Conservation (phyloP, 1,284 basidiomycete species). For the Inonotus obliquus region DNA sequence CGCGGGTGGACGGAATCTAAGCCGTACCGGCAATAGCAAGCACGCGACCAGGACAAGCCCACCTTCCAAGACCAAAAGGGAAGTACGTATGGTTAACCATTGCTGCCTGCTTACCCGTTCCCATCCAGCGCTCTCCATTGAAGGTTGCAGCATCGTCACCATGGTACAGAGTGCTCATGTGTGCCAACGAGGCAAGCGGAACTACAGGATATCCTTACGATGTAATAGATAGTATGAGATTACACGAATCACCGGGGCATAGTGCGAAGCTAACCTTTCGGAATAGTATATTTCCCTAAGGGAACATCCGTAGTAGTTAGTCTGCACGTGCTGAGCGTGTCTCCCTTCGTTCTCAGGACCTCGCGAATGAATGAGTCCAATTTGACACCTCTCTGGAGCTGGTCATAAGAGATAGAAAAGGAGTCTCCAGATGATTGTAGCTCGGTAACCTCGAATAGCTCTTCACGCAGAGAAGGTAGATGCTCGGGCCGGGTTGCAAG, state of each 20-base stretch:
- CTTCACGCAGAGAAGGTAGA: constrained; percentile 21
- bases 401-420: constrained; percentile 27
- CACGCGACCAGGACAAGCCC: constrained; percentile 33
- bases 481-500: constrained; percentile 24
- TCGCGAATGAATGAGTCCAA: constrained; percentile 37
- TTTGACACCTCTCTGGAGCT: constrained; percentile 28
- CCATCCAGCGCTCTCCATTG: constrained; percentile 33
- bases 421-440: constrained; percentile 24
- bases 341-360: constrained; percentile 36
- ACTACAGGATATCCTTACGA: constrained; percentile 26
- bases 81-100: constrained; percentile 31
- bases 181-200: constrained; percentile 30
- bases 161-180: constrained; percentile 28
- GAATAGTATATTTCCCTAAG: constrained; percentile 31
- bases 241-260: background rate
- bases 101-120: constrained; percentile 28
- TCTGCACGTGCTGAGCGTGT: constrained; percentile 32
- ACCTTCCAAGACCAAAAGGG: constrained; percentile 34
- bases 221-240: too few species aligned
- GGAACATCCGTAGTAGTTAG: constrained; percentile 29
- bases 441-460: constrained; percentile 25
- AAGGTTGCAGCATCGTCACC: constrained; percentile 29
- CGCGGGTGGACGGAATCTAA: background rate
- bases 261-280: constrained; percentile 26
- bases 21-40: constrained; percentile 33